Conservation (phyloP, 164 flowering plant genomes). For the Sextonia rubra region DNA sequence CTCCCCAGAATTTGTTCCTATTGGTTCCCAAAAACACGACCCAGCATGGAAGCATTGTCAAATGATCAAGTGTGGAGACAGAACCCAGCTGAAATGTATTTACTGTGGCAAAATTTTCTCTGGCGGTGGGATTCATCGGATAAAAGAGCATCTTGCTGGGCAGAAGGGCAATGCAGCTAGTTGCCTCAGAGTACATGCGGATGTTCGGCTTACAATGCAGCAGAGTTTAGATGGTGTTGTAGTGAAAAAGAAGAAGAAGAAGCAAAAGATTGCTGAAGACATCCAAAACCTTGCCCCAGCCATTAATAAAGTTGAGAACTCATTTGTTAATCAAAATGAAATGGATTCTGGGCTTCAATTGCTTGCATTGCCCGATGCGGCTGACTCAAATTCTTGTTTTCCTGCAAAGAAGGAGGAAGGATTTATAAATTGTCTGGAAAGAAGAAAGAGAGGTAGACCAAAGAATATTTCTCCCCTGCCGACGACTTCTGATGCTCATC, state of each 20-base stretch:
- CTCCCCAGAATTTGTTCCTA: slow-evolving; percentile 43
- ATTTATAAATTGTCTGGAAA: slow-evolving; percentile 21
- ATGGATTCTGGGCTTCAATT: slow-evolving; percentile 24
- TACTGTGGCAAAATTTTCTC: slow-evolving; percentile 73
- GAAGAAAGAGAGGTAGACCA: slow-evolving; percentile 48
- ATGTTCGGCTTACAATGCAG: slow-evolving; percentile 57
- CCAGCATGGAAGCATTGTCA: slow-evolving; percentile 95
- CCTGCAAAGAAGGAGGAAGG: slow-evolving; percentile 27
- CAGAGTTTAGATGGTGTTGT: slow-evolving; percentile 64
- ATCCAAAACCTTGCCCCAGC: slow-evolving; percentile 17
- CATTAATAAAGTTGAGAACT: slow-evolving; percentile 17
- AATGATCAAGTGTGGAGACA: slow-evolving; percentile 70
- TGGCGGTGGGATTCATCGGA: slow-evolving; percentile 97
- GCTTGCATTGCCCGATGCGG: slow-evolving; percentile 21
- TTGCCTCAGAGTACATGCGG: slow-evolving; percentile 57
- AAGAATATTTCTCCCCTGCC: slow-evolving; percentile 19
- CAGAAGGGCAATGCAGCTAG: slow-evolving; percentile 86
- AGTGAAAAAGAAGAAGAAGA: slow-evolving; percentile 58
- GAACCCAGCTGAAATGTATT: slow-evolving; percentile 60
- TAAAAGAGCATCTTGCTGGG: slow-evolving; percentile 87
- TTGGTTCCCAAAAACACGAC: slow-evolving; percentile 73
- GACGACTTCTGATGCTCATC: slow-evolving; percentile 12
- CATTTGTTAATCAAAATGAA: slow-evolving; percentile 29
- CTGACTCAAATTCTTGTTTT: slow-evolving; percentile 28
- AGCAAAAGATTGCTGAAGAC: slow-evolving; percentile 52